Evolutionary conservation across 768 basidiomycete genomes (phyloP).

Genomic region (Suillus plorans): DNA sequence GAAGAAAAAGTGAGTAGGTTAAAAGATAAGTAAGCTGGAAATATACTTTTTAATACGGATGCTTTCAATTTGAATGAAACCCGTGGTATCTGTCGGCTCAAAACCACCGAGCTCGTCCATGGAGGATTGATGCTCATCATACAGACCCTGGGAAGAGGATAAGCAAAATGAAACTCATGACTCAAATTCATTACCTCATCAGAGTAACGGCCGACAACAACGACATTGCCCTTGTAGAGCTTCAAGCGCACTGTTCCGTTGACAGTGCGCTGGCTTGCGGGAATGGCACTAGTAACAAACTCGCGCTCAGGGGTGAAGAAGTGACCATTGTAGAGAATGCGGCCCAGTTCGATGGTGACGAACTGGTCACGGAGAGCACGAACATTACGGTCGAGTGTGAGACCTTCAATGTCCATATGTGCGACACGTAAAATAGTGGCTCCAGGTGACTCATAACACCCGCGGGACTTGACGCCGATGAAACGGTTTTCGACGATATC

Average conservation of each 20-base stretch:
- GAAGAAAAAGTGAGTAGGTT: constrained; percentile 5
- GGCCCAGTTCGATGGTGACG: constrained; percentile 84
- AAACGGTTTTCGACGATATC: constrained; percentile 99
- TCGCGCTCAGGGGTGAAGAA: constrained; percentile 99
- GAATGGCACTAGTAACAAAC: constrained; percentile 88
- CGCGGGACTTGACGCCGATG: constrained; percentile 98
- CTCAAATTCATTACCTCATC: constrained; percentile 58
- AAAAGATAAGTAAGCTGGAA: background rate
- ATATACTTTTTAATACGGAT: constrained; percentile 96
- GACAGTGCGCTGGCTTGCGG: constrained; percentile 93
- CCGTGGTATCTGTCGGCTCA: constrained; percentile 83
- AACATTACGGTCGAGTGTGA: constrained; percentile 97
- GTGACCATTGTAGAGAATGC: constrained; percentile 97
- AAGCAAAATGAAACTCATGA: constrained; percentile 1
- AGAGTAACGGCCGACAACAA: constrained; percentile 89
- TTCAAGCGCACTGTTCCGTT: constrained; percentile 91
- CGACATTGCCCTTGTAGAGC: constrained; percentile 94
- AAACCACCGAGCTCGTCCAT: constrained; percentile 99
- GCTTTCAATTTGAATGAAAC: constrained; percentile 94
- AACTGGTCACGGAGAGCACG: constrained; percentile 94
- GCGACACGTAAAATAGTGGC: constrained; percentile 95
- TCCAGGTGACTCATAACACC: constrained; percentile 98
- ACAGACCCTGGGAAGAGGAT: constrained; percentile 62
- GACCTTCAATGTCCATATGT: constrained; percentile 94
- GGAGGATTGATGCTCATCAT: constrained; percentile 92